A percentile compares a stretch with the other conserved stretches of the same genome.
Conservation (phyloP, 495 filamentous ascomycete genomes). For the Aspergillus diversus region DNA sequence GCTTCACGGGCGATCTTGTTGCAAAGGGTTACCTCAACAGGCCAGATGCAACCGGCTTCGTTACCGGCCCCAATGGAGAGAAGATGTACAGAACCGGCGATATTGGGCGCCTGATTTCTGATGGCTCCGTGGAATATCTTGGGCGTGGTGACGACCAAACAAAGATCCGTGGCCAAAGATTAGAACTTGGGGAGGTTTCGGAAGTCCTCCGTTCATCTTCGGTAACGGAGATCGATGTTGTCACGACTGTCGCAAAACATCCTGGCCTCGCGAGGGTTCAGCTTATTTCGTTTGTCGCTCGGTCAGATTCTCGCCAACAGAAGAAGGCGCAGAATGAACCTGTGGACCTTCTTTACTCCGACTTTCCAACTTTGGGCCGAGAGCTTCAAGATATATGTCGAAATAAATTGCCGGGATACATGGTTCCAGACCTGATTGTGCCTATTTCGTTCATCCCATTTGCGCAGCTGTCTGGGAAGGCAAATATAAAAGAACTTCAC, state of each 20-base stretch:
- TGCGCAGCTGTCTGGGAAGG: conserved; percentile 51
- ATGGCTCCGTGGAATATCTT: conserved; percentile 62
- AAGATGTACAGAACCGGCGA: conserved; percentile 56
- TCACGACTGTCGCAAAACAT: conserved; percentile 47
- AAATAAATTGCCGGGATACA: conserved; percentile 53
- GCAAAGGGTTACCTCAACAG: conserved; percentile 87
- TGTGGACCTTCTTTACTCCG: conserved; percentile 26
- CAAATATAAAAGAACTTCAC: conserved; percentile 50
- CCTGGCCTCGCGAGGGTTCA: conserved; percentile 46
- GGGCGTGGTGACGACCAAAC: conserved; percentile 78
- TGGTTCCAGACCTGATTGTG: conserved; percentile 57
- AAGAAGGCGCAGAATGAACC: conserved; percentile 12
- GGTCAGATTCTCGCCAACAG: conserved; percentile 13
- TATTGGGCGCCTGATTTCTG: conserved; percentile 48
- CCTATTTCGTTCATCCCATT: conserved; percentile 47
- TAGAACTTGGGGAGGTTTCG: conserved; percentile 78
- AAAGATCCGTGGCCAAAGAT: conserved; percentile 76
- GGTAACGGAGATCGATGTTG: conserved; percentile 38
- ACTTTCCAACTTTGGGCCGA: conserved; percentile 26
- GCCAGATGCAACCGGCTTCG: conserved; percentile 56
- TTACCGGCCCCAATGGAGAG: conserved; percentile 38
- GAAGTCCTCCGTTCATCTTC: conserved; percentile 50
- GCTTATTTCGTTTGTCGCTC: conserved; percentile 45
- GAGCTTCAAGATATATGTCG: conserved; percentile 41
- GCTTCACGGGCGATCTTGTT: conserved; percentile 82